Base-by-base conservation (phyloP, 257 asterid species). In the Penstemon barbatus region DNA sequence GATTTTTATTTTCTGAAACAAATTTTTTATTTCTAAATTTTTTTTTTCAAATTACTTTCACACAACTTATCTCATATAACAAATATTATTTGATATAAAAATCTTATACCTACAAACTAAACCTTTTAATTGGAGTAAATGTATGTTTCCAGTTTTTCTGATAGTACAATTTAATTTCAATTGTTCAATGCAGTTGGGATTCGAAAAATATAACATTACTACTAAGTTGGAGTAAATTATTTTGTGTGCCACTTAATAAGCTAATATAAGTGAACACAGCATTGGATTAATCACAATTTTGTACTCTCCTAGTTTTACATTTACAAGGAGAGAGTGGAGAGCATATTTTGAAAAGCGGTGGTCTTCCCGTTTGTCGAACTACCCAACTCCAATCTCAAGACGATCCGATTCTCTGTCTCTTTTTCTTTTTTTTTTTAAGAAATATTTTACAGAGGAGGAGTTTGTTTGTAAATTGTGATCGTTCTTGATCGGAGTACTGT, bases 261-360 rank as follows among this genome's bases (percentile, higher is more conserved):
- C 4, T 2, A 25, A 15, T 15, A 15, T 15, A 15, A 63, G 13
- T 0, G n/a, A 63, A 45, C 5, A 45, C 46, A 4, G 68, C 44
- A 63, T 63, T 63, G 57, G 68, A 33, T 43, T 19, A 48, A 48
- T 63, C 68, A 33, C 56, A 50, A 40, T 19, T 18, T 56, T 25
- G 33, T 25, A 25, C 33, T 9, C 10, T 42, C 15, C 49, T 59
- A 46, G 48, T 44, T 59, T 81, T 71, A 56, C 66, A 48, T 60
- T 59, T 65, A 69, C 55, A 65, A 70, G 68, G 74, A 53, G 80
- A 8, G 49, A 15, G 46, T 3, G 64, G 66, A 71, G 86, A 85
- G 96, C 90, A 89, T 86, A 82, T 87, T 86, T 89, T 78, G 91
- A 80, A 89, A 89, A 89, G 87, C 77, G 94, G 85, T 81, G 82